These are phyloP conservation scores for Candolleomyces eurysporus DNA, from an alignment of 768 basidiomycete genomes.

Conservation along the genomic window DNA sequence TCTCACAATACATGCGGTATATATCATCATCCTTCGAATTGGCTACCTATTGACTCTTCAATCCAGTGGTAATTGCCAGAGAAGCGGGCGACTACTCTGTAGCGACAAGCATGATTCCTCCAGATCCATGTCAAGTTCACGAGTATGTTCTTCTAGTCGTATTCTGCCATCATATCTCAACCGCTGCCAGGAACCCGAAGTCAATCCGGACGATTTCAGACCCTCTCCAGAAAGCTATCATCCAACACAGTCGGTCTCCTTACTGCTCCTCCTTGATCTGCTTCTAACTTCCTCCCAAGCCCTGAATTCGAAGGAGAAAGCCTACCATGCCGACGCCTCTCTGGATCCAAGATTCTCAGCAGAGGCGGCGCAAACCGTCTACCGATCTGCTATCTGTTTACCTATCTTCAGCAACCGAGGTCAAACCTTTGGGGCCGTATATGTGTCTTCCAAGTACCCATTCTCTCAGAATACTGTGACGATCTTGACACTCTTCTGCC, in stretches of 20 bases:
- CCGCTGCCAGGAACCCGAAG: constrained; percentile 48
- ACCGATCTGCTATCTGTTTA: constrained; percentile 64
- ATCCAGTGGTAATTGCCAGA: constrained; percentile 60
- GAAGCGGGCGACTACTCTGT: constrained; percentile 72
- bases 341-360: constrained; percentile 67
- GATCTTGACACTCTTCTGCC: constrained; percentile 61
- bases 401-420: constrained; percentile 75
- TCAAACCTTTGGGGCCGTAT: constrained; percentile 72
- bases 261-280: neutral
- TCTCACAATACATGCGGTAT: constrained; percentile 63
- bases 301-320: constrained; percentile 61
- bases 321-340: constrained; percentile 60
- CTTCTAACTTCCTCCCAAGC: constrained; percentile 33
- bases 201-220: constrained; percentile 58
- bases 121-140: constrained; percentile 62
- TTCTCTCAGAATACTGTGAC: constrained; percentile 62
- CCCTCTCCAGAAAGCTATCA: constrained; percentile 64
- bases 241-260: constrained; percentile 54
- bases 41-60: neutral
- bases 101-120: constrained; percentile 61
- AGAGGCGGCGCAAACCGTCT: constrained; percentile 58
- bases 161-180: neutral
- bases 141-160: constrained; percentile 44
- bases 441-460: constrained; percentile 62
- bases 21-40: constrained; percentile 1